Base-by-base conservation (phyloP, 1,284 basidiomycete genomes). In the Malassezia sympodialis region DNA sequence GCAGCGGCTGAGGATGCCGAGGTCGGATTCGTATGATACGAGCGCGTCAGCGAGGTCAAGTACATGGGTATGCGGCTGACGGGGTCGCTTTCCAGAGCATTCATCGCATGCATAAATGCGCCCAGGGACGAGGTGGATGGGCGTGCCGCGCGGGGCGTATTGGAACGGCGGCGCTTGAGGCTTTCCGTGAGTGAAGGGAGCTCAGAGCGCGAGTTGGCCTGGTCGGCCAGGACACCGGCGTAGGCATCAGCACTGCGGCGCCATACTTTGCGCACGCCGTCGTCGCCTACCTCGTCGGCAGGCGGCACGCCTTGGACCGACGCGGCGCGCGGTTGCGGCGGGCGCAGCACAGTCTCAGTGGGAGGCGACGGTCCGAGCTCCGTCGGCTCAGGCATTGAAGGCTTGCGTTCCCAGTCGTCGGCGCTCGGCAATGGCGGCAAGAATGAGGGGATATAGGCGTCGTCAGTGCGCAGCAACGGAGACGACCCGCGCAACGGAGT, bases 41-140 rank as follows among this genome's bases (percentile, higher is more conserved):
- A 47, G 8, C 56, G 56, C 7, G 63, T 58, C 8, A 58, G 56
- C 23, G 65, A 65, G 14, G 69, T 71, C 37, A 72, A 37, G 46
- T 52, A 61, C 50, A 61, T 60, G 17, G 63, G 53, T 17, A 49
- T 39, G 30, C 51, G 60, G 11, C 58, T 57, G 12, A 58, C 51
- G 3, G 56, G 55, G 30, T 71, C 68, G n/a, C 60, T 58, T 27
- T 50, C 55, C 32, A 71, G 45, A 15, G 61, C 63, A 15, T 61
- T 58, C 30, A 59, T 65, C 17, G 67, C 67, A n/a, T 60, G 62
- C 15, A 65, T 65, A 43, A 69, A 71, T 1, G 66, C 65, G 7
- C 58, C 56, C 10, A 67, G 43, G 15, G 66, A 65, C 11, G 67
- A 66, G 15, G 60, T 61, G 1, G 52, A 35, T 8, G 56, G 54